These are phyloP conservation scores for Clonostachys solani DNA, from an alignment of 2,329 filamentous ascomycete species.

Conservation along the genomic window DNA sequence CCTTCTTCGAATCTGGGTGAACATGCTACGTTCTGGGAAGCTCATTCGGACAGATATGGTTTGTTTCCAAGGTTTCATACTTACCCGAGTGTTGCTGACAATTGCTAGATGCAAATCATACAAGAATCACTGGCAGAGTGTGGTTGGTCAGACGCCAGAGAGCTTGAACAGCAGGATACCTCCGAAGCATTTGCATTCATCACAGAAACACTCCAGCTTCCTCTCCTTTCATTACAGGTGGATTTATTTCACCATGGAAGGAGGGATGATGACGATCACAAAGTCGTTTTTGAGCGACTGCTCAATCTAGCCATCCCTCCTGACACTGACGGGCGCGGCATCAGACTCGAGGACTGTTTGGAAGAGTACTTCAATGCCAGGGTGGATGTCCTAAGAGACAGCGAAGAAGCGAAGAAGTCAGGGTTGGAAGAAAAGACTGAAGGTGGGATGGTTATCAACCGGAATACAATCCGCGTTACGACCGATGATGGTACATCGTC, in stretches of 20 bases:
- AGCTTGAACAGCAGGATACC: constrained; percentile 84
- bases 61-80: constrained; percentile 18
- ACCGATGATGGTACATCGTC: constrained; percentile 22
- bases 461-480: constrained; percentile 25
- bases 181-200: constrained; percentile 96
- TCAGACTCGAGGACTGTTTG: constrained; percentile 86
- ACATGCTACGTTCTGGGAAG: constrained; percentile 79
- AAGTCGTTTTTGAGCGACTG: constrained; percentile 86
- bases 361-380: constrained; percentile 94
- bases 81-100: background rate
- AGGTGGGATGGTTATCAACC: constrained; percentile 8
- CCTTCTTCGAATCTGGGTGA: constrained; percentile 85
- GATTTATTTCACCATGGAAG: constrained; percentile 92
- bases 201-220: constrained; percentile 82
- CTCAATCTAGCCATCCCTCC: constrained; percentile 87
- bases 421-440: constrained; percentile 16
- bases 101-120: constrained; percentile 66
- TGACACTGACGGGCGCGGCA: constrained; percentile 62
- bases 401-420: constrained; percentile 46
- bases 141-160: constrained; percentile 79
- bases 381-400: constrained; percentile 81
- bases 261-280: constrained; percentile 84
- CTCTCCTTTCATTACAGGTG: constrained; percentile 85
- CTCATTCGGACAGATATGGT: constrained; percentile 84
- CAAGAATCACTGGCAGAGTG: constrained; percentile 80